Base-by-base conservation (phyloP, 2,329 filamentous ascomycete genomes). In the Cryphonectria japonica region DNA sequence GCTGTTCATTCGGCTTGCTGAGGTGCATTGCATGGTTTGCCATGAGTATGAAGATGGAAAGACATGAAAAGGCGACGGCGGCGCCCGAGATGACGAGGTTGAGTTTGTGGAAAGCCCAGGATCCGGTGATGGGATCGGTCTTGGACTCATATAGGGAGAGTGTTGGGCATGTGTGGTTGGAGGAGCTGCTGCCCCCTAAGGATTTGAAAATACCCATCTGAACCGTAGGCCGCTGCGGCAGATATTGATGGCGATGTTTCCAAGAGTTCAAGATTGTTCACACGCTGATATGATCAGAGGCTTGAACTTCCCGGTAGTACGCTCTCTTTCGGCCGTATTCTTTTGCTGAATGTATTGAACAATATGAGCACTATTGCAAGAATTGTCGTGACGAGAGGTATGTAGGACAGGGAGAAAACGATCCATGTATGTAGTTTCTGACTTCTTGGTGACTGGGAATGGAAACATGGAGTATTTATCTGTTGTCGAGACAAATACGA, bases 1-100 rank as follows among this genome's bases (percentile, higher is more conserved):
- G 75, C 71, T 83, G 82, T 71, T 83, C 79, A 63, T 77, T 78
- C 1, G 81, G 81, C 37, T 80, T 81, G 76, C 80, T 82, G 32
- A 82, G 76, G 39, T 81, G 80, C 9, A 78, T 37, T 41, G 71
- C 43, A 32, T 66, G 67, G 3, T 60, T 50, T 8, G 50, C 9
- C 65, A 70, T 26, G 62, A 72, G 34, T 41, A 71, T 14, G 59
- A 71, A 8, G 52, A 73, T 57, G 50, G 73, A 39, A 26, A 67
- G 46, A 59, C 64, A 39, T 22, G 72, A 65, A 54, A 73, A 72
- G 14, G 64, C 68, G 29, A 66, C 60, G 41, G 70, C 69, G 29
- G 41, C 41, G 11, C 70, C 70, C 2, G 67, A 68, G 39, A 73
- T 61, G 50, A 66, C 69, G 19, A 57, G 68, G 43, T 67, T 68